Evolutionary conservation across 106 monocot genomes (phyloP), one percentile per base, ranked within the genome.

Genomic region (Phalaenopsis equestris): DNA sequence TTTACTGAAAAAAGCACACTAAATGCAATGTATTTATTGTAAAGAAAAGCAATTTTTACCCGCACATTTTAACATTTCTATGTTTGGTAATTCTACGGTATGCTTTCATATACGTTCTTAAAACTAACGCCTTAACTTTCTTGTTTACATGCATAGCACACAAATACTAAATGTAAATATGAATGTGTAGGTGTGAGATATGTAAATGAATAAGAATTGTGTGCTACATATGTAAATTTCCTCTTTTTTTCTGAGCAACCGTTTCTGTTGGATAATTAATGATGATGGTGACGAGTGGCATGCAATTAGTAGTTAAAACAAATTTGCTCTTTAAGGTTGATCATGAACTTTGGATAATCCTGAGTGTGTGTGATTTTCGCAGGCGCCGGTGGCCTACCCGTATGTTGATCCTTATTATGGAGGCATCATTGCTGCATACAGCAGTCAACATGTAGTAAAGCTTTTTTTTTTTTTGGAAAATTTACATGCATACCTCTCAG

Each of bases 401-500:
- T 87, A 79, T 77, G 39, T 87, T 24, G 87, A 90, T 83, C 90
- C 90, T 7, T 90, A 85, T 73, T 90, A 87, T 74, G 85, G 81
- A 75, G 75, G 90, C 58, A 73, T 87, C 4, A 79, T 85, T 83
- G 90, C 87, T 42, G 83, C 90, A 79, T 90, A 85, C 76, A 80
- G 80, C 81, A 81, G 85, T 36, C 90, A 83, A 61, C 75, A 85
- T 67, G 15, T 84, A 87, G 90, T 90, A 87, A 70, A 15, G 79
- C 39, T 79, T 75, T 12, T 52, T 30, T 30, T 30, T 30, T 30
- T 30, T 30, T 30, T 30, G 30, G 30, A 30, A 30, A 30, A 30
- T 30, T 30, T 30, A 30, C 30, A 30, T 30, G 30, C 30, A 30
- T 30, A 30, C 30, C 30, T 30, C 30, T 30, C 30, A 30, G 30